Evolutionary conservation across 257 asterid species (phyloP), one percentile per base, ranked within the genome.

Genomic region (Solanum arcanum): DNA sequence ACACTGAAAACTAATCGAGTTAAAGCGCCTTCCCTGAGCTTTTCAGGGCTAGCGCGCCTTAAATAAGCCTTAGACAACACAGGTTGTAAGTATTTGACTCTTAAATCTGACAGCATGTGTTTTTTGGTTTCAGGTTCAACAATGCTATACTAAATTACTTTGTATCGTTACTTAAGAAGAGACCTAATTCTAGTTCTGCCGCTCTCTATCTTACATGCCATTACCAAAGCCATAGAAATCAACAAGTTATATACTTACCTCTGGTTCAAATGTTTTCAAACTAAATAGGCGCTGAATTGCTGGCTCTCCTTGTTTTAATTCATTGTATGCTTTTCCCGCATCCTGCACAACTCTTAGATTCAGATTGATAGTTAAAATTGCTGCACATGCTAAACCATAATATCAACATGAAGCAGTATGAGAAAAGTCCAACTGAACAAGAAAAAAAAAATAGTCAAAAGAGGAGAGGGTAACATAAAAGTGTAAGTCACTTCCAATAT

Each of bases 251-350:
- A 69, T 56, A 62, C 73, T 81, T 86, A 93, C 99, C 96, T 93
- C 93, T 46, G 98, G 87, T 86, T 87, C 88, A 90, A 93, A 95
- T 84, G 88, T 84, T 87, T 95, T 92, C 92, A 96, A 88, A 89
- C 91, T 84, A 92, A 95, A 94, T 86, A 96, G 86, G 86, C 99
- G 97, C 90, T 94, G 98, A 25, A 95, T 91, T 69, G 99, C 98
- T 85, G 99, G 99, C 89, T 96, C 98, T 90, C 99, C 99, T 95
- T 95, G 98, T 90, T 96, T 96, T 81, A 95, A 86, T 89, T 95
- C 99, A 15, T 96, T 96, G 91, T 95, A 95, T 27, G 99, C 98
- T 92, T 94, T 95, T 64, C 98, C 99, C 29, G 90, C 89, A 88
- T 92, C 98, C 99, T 96, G 98, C 90, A 60, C 75, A 77, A 88